Evolutionary conservation across 2,329 filamentous ascomycete species (phyloP).

Genomic region (Nemania diffusa): DNA sequence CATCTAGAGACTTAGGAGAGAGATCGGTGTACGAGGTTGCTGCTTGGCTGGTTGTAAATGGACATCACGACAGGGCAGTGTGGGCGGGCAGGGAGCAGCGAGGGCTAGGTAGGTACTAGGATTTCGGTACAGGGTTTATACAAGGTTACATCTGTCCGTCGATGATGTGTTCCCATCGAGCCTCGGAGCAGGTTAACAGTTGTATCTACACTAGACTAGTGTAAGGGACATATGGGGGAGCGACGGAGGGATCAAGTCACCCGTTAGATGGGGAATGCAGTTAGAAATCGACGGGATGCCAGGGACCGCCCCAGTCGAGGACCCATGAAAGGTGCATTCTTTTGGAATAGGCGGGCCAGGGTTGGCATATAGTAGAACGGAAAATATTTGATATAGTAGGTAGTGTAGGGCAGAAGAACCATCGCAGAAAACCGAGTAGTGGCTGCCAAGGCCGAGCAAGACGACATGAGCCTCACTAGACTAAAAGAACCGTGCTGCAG

Average conservation of each 20-base stretch:
- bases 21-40: conserved; percentile 50
- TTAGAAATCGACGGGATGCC: conserved; percentile 47
- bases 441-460: conserved; percentile 33
- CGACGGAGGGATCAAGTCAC: conserved; percentile 39
- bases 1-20: conserved; percentile 47
- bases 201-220: conserved; percentile 30
- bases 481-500: conserved; percentile 34
- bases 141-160: conserved; percentile 56
- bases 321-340: conserved; percentile 45
- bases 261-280: conserved; percentile 45
- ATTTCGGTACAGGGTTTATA: conserved; percentile 51
- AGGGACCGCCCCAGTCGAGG: conserved; percentile 48
- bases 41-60: conserved; percentile 54
- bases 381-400: conserved; percentile 48
- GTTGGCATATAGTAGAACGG: conserved; percentile 47
- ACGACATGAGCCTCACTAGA: conserved; percentile 36
- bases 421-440: conserved; percentile 35
- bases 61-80: conserved; percentile 47
- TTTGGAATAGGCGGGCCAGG: conserved; percentile 48
- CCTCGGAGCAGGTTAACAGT: conserved; percentile 48
- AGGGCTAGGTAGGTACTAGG: conserved; percentile 52
- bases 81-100: conserved; percentile 44
- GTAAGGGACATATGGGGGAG: conserved; percentile 49
- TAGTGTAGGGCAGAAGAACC: conserved; percentile 43
- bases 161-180: conserved; percentile 53